Evolutionary conservation across 2,329 filamentous ascomycete genomes (phyloP).

Genomic region (Purpureocillium takamizusanense): DNA sequence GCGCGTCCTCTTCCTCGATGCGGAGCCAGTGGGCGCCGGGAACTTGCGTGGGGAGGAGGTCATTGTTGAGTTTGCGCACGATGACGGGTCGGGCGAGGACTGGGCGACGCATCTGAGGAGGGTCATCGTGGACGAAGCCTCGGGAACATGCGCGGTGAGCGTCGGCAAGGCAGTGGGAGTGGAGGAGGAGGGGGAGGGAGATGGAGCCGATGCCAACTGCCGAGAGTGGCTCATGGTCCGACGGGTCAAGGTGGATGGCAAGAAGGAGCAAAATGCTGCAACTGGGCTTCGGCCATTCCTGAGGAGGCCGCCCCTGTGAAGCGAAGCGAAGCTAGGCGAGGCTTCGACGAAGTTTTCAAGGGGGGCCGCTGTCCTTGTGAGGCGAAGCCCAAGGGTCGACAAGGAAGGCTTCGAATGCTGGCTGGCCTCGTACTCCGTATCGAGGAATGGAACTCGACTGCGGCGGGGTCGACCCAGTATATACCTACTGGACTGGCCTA

Average conservation of each 20-base stretch:
- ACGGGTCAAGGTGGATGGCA: constrained; percentile 24
- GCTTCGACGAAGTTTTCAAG: too few species aligned
- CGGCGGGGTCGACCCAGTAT: too few species aligned
- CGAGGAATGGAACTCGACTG: too few species aligned
- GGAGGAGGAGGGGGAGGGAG: background rate
- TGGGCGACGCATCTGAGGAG: constrained; percentile 1
- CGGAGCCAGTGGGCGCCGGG: constrained; percentile 12
- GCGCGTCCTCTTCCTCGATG: constrained; percentile 30
- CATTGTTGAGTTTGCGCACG: constrained; percentile 11
- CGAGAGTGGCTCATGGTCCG: constrained; percentile 15
- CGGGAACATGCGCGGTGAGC: constrained; percentile 13
- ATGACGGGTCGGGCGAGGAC: background rate
- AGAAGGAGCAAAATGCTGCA: constrained; percentile 15
- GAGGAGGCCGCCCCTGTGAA: background rate
- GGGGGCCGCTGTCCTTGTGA: too few species aligned
- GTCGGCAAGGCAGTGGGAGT: constrained; percentile 6
- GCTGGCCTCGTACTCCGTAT: too few species aligned
- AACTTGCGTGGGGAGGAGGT: constrained; percentile 2
- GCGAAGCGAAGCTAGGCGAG: background rate
- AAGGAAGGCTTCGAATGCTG: too few species aligned
- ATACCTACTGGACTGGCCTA: too few species aligned
- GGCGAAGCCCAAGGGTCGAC: too few species aligned
- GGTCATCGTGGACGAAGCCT: constrained; percentile 6
- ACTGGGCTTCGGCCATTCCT: constrained; percentile 12
- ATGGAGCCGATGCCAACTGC: background rate